phyloP scores from a whole-genome alignment of 2,329 filamentous ascomycete species.

The Monilinia aucupariae region DNA sequence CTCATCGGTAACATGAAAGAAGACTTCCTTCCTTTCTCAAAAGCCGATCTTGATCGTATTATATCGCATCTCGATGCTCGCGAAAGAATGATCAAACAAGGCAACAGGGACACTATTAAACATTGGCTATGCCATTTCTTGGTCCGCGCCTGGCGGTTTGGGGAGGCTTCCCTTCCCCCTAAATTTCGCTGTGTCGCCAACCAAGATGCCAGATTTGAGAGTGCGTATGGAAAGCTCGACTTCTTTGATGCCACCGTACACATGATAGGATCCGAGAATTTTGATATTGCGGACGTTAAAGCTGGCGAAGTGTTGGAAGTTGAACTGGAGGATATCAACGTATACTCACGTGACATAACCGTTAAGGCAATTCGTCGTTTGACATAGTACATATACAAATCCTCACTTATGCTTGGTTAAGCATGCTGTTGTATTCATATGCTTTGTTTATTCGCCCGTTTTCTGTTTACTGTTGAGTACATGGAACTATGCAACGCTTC shows the following conservation, averaged over 20 bases:
- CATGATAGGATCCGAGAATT: background rate
- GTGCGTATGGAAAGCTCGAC: background rate
- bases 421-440: background rate
- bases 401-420: background rate
- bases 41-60: constrained; percentile 28
- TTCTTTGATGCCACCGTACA: background rate
- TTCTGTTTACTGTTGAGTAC: background rate
- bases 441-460: background rate
- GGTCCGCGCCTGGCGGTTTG: constrained; percentile 52
- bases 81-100: constrained; percentile 27
- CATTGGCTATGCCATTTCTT: constrained; percentile 57
- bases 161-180: constrained; percentile 44
- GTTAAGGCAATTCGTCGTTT: constrained; percentile 41
- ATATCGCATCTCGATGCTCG: constrained; percentile 29
- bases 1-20: constrained; percentile 35
- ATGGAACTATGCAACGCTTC: background rate
- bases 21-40: constrained; percentile 32
- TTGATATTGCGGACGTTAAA: constrained; percentile 36
- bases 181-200: constrained; percentile 38
- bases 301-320: constrained; percentile 51
- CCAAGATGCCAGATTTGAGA: background rate
- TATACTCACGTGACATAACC: constrained; percentile 42
- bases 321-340: constrained; percentile 48
- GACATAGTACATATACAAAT: background rate
- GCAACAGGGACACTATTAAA: constrained; percentile 32